Evolutionary conservation across 257 asterid species (phyloP), one percentile per base, ranked within the genome.

Genomic region (Jacaranda mimosifolia): DNA sequence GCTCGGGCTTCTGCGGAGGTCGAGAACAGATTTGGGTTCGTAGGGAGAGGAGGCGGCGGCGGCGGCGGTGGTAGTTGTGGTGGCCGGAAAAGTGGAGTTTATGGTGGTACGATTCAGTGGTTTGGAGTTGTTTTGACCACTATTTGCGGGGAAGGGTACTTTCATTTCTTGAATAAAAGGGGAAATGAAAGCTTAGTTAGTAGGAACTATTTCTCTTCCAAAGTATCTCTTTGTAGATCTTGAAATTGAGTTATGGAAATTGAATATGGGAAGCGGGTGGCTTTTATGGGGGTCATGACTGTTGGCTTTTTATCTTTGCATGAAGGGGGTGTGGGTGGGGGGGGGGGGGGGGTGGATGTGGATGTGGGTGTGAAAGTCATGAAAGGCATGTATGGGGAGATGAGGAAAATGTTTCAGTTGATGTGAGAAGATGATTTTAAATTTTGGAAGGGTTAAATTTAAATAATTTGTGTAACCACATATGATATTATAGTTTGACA

Each of bases 11-110:
- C 89, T 81, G 2, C 89, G 90, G 84, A 87, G 88, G 13, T 95
- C 99, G 17, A 93, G 97, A n/a, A 87, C 96, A 14, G 97, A 92
- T 67, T 86, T 92, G 18, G 96, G 96, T 84, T 92, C 94, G 97
- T 87, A 87, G 26, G 83, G 52, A 3, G 39, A 43, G 60, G 40
- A 11, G 21, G 55, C 19, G 73, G 60, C 73, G 57, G 78, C 4
- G 32, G 73, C 12, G 42, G 55, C 19, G 73, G 60, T 59, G 57
- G 78, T 5, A 32, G 73, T 12, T 39, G 81, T 39, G 80, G 70
- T 17, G 57, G 78, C 79, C 69, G 53, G 84, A 38, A 70, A 58
- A 62, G 69, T 9, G 49, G 63, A 13, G 62, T 45, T 51, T 58
- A 69, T 9, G 49, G 59, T 17, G 62, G 66, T 51, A 59, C 3